These are phyloP conservation scores for Quercus lobata DNA, from an alignment of 331 rosid genomes.

Conservation along the genomic window DNA sequence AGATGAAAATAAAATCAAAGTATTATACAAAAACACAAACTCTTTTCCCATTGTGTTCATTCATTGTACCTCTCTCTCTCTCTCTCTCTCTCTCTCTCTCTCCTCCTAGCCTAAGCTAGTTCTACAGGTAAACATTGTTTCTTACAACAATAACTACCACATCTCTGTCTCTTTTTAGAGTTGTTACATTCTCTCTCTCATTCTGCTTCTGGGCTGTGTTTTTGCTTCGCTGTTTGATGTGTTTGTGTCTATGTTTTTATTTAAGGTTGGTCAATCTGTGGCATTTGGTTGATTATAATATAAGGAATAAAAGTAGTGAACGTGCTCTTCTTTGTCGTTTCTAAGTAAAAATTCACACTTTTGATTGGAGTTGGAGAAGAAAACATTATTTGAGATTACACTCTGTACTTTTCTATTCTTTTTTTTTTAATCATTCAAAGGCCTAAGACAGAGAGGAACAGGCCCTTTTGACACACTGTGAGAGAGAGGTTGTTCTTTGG, in stretches of 20 bases:
- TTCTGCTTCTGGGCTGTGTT: constrained; percentile 27
- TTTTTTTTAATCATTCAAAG: constrained; percentile 22
- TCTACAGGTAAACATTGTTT: constrained; percentile 43
- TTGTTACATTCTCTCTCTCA: constrained; percentile 1
- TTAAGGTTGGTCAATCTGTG: constrained; percentile 40
- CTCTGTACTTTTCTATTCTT: constrained; percentile 31
- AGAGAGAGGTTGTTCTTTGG: constrained; percentile 46
- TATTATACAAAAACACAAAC: constrained; percentile 14
- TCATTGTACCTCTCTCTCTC: constrained; percentile 34
- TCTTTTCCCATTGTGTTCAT: constrained; percentile 10
- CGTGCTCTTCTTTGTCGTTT: constrained; percentile 78
- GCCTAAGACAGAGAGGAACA: constrained; percentile 21
- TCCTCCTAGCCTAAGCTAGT: neutral
- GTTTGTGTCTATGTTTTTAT: constrained; percentile 27
- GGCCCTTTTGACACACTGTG: constrained; percentile 29
- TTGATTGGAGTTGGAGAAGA: constrained; percentile 35
- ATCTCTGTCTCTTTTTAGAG: neutral
- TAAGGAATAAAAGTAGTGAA: constrained; percentile 48
- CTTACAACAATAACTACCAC: constrained; percentile 21
- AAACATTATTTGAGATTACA: neutral
- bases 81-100: neutral
- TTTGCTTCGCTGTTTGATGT: constrained; percentile 54
- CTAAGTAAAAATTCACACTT: constrained; percentile 54
- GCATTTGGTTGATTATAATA: constrained; percentile 37
- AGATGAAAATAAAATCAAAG: neutral